Conservation (phyloP, 2,329 filamentous ascomycete species). For the Nemania sp. region DNA sequence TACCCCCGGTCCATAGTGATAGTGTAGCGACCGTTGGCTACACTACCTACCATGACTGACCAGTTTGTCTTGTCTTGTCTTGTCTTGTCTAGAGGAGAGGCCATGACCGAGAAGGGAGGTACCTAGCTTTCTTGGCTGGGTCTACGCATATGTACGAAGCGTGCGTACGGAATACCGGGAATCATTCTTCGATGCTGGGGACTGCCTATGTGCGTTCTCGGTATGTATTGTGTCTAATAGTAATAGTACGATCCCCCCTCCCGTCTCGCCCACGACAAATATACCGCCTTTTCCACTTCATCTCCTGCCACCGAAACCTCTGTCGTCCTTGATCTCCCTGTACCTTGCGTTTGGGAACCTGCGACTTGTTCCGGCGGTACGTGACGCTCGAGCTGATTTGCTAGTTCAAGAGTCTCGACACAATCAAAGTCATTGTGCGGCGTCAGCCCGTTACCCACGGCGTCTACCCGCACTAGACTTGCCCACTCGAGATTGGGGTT, state of each 20-base stretch:
- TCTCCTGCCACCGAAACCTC: constrained; percentile 8
- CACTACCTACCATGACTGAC: background rate
- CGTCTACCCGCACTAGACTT: constrained; percentile 61
- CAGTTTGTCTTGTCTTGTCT: too few relatives aligned
- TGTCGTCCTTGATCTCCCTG: constrained; percentile 14
- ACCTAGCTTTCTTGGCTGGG: background rate
- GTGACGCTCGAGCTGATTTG: constrained; percentile 42
- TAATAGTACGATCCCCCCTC: background rate
- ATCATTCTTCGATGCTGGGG: background rate
- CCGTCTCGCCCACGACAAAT: constrained; percentile 18
- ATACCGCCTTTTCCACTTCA: background rate
- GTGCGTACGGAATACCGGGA: background rate
- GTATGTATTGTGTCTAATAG: background rate
- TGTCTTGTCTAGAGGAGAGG: constrained; percentile 7
- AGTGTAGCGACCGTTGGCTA: constrained; percentile 18
- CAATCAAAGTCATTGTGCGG: constrained; percentile 47
- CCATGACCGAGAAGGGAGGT: constrained; percentile 7
- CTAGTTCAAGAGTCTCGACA: constrained; percentile 44
- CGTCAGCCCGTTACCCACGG: constrained; percentile 55
- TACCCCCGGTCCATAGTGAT: constrained; percentile 40
- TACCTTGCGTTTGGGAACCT: constrained; percentile 30
- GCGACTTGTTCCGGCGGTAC: constrained; percentile 41
- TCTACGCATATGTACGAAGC: background rate
- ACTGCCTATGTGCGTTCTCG: background rate
- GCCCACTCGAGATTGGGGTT: constrained; percentile 56